Evolutionary conservation across 495 filamentous ascomycete genomes (phyloP), one percentile per base, ranked within the genome.

Genomic region (Sphaerosporella brunnea): DNA sequence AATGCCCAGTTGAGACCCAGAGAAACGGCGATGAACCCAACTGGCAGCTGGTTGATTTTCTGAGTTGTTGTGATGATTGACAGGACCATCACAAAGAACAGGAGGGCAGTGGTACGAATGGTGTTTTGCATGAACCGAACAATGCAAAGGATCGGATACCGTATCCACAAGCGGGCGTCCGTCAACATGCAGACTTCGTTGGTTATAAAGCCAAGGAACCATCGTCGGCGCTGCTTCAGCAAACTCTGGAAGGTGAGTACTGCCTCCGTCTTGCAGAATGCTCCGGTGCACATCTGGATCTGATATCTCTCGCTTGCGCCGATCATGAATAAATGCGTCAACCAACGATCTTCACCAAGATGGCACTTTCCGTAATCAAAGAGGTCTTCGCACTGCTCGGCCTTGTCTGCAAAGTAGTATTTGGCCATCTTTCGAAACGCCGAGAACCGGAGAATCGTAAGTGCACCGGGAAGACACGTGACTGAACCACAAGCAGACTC

Each of bases 131-230:
- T 80, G 62, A 97, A 87, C 32, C 90, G 79, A 30, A 97, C 78
- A 40, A 87, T 50, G 49, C 83, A 78, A n/a, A 97, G 69, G 44
- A 95, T 71, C 0, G 90, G 87, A 62, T 97, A 97, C 44, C 84
- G 74, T 59, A 69, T 79, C 88, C 88, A 96, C 20, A 96, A 71
- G 48, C 90, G 73, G 53, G 80, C 71, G 64, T 97, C 90, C 9
- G 90, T 97, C 66, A 97, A 68, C 90, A 97, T 95, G 67, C 90
- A 96, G 1, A 84, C 88, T 57, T 96, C 90, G 63, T 97, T 97
- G 13, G 90, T 96, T 64, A 97, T 90, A 62, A 93, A 95, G 1
- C 90, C 90, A 38, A 97, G 70, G 59, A 97, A 97, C 90, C 90
- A 97, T 53, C 90, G 73, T 39, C 90, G 80, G 23, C 90, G 80